Conservation (phyloP, 2,329 filamentous ascomycete species). For the Capronia coronata region DNA sequence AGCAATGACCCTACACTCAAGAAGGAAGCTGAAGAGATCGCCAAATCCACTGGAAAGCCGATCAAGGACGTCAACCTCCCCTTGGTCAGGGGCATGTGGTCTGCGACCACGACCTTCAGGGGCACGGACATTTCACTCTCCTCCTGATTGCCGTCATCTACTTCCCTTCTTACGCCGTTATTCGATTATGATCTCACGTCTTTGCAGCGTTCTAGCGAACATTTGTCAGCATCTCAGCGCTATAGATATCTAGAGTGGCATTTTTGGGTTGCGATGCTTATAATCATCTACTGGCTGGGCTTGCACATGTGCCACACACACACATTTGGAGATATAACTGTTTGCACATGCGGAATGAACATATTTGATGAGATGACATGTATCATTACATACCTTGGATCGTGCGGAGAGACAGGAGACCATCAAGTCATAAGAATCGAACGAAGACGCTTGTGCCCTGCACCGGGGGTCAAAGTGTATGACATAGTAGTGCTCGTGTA, state of each 20-base stretch:
- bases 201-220: constrained; percentile 13
- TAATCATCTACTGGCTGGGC: background rate
- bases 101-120: constrained; percentile 15
- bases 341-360: too few species aligned
- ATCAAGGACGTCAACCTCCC: constrained; percentile 15
- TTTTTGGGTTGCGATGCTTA: background rate
- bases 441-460: too few species aligned
- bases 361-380: too few species aligned
- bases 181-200: background rate
- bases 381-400: too few species aligned
- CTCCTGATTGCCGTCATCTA: too few species aligned
- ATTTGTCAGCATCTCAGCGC: background rate
- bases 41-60: constrained; percentile 11
- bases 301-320: too few species aligned
- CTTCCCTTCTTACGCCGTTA: too few species aligned
- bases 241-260: background rate
- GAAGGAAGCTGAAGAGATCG: constrained; percentile 9
- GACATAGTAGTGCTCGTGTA: too few species aligned
- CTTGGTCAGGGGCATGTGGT: constrained; percentile 26
- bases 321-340: too few species aligned
- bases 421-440: too few species aligned
- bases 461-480: too few species aligned
- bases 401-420: too few species aligned
- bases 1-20: constrained; percentile 17
- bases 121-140: constrained; percentile 17